A percentile compares a stretch with the other conserved stretches of the same genome.
Conservation (phyloP, 495 filamentous ascomycete species). For the Letharia lupina region DNA sequence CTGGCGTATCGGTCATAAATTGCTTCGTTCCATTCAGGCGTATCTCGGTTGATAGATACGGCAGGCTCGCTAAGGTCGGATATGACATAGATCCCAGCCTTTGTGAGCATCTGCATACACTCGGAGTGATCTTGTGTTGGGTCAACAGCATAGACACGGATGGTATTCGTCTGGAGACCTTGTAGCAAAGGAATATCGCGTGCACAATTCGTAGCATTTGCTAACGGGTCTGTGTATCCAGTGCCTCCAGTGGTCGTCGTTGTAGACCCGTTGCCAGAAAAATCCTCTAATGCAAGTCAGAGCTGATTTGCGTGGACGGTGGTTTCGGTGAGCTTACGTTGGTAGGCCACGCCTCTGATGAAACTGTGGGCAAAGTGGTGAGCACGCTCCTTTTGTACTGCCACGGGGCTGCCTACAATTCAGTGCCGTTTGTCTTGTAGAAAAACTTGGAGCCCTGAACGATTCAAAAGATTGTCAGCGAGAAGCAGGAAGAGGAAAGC, state of each 20-base stretch:
- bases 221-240: constrained; percentile 60
- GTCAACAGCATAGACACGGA: constrained; percentile 91
- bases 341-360: constrained; percentile 88
- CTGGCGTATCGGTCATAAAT: constrained; percentile 71
- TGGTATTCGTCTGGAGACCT: constrained; percentile 74
- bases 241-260: constrained; percentile 25
- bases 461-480: not conserved
- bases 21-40: constrained; percentile 64
- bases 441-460: constrained; percentile 70
- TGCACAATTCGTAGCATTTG: constrained; percentile 57
- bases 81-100: constrained; percentile 90
- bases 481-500: constrained; percentile 7
- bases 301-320: constrained; percentile 6
- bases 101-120: constrained; percentile 76
- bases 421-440: constrained; percentile 59
- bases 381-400: not conserved
- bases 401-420: constrained; percentile 56
- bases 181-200: constrained; percentile 77
- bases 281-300: constrained; percentile 37
- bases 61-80: constrained; percentile 76
- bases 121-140: constrained; percentile 64
- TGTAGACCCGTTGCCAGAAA: constrained; percentile 37
- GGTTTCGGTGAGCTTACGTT: constrained; percentile 38
- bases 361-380: constrained; percentile 37
- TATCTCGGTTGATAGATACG: constrained; percentile 73